phyloP scores from a whole-genome alignment of 2,329 filamentous ascomycete species.

The Diaporthe sp. region DNA sequence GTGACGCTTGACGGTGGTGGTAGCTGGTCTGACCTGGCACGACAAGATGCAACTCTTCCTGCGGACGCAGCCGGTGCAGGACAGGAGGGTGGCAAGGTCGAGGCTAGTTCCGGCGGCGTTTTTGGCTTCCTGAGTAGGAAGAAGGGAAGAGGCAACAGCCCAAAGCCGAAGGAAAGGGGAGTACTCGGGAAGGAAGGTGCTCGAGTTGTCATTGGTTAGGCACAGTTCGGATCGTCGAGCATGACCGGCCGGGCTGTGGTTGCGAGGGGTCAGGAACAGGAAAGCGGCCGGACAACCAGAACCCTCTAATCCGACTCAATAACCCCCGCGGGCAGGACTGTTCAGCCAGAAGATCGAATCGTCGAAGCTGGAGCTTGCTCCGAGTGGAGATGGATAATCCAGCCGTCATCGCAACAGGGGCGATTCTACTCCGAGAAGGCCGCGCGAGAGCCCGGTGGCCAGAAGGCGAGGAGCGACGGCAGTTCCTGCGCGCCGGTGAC shows the following conservation, averaged over 20 bases:
- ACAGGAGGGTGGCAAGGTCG: conserved; percentile 63
- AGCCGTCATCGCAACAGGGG: background rate
- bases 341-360: background rate
- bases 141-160: conserved; percentile 90
- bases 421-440: background rate
- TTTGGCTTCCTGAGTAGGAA: conserved; percentile 91
- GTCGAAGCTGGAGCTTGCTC: background rate
- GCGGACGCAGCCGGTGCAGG: conserved; percentile 71
- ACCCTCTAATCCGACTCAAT: background rate
- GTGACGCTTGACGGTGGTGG: conserved; percentile 91
- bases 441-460: background rate
- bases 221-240: conserved; percentile 17
- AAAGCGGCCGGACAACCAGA: background rate
- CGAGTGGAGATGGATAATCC: background rate
- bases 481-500: background rate
- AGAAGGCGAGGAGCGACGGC: conserved; percentile 5
- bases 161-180: conserved; percentile 93
- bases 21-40: conserved; percentile 91
- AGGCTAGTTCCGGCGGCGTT: conserved; percentile 80
- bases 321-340: background rate
- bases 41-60: conserved; percentile 82
- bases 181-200: conserved; percentile 96
- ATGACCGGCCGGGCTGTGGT: background rate
- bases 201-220: conserved; percentile 79
- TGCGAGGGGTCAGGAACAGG: background rate